These are phyloP conservation scores for Acanthamoeba castellanii DNA, from an alignment of 208 protist species.

Conservation along the genomic window DNA sequence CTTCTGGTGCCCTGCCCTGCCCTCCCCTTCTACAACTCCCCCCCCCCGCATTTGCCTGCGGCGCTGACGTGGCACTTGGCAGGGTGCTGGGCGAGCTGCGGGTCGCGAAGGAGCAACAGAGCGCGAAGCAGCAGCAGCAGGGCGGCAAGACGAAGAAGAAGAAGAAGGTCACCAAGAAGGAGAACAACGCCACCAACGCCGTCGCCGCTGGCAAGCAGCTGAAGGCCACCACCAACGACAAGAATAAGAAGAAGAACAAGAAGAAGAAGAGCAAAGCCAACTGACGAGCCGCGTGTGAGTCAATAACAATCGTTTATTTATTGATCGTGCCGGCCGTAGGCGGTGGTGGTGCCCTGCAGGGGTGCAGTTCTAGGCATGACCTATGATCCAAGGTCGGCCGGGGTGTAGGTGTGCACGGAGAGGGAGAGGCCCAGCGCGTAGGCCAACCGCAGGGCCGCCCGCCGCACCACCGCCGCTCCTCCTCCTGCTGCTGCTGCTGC, in stretches of 20 bases:
- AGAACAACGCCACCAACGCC: background rate
- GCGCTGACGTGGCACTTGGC: background rate
- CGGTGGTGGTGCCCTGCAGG: too few relatives aligned
- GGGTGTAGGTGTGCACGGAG: background rate
- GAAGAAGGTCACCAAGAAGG: background rate
- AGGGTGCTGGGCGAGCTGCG: constrained; percentile 25
- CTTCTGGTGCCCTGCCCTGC: background rate
- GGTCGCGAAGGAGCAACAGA: background rate
- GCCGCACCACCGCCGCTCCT: background rate
- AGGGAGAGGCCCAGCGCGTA: constrained; percentile 35
- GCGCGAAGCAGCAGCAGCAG: background rate
- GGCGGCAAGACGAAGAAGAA: constrained; percentile 7
- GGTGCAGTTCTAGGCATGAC: too few relatives aligned
- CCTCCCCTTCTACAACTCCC: too few relatives aligned
- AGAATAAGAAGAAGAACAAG: background rate
- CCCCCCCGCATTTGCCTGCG: background rate
- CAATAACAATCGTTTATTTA: background rate
- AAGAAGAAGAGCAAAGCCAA: background rate
- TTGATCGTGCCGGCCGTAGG: background rate
- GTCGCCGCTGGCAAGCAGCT: background rate
- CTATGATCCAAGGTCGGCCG: background rate
- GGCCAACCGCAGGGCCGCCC: constrained; percentile 12
- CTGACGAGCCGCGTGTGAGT: background rate
- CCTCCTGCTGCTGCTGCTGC: too few relatives aligned
- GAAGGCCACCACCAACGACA: background rate